Conservation (phyloP, 2,329 filamentous ascomycete genomes). For the Fusarium dlaminii region DNA sequence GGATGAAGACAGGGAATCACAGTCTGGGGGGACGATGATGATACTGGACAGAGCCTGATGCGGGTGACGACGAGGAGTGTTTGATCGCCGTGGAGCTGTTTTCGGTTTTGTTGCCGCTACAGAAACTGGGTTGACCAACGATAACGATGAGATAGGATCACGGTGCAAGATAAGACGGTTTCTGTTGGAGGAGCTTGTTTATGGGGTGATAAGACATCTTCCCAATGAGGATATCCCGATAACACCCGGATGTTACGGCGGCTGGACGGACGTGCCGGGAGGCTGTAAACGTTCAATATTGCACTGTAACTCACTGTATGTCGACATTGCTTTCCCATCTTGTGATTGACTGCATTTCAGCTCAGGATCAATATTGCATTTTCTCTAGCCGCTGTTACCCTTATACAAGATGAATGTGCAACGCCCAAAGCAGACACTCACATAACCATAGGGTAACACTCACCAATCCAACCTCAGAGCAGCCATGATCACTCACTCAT, state of each 20-base stretch:
- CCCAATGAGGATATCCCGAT: conserved; percentile 15
- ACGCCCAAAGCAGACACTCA: neutral
- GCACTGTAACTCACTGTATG: neutral
- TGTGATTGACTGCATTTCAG: neutral
- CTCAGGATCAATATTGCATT: neutral
- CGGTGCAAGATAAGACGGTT: conserved; percentile 1
- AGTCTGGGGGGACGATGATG: conserved; percentile 5
- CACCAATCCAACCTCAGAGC: neutral
- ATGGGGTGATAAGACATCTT: neutral
- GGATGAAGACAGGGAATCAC: neutral
- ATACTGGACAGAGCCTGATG: neutral
- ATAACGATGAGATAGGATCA: neutral
- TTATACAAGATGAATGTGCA: neutral
- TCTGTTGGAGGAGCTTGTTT: neutral
- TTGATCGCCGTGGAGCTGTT: conserved; percentile 9
- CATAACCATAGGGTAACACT: neutral
- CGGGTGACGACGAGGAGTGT: conserved; percentile 3
- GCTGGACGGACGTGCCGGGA: neutral
- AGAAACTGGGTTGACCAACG: conserved; percentile 1
- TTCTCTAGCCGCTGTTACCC: neutral
- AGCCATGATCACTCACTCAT: neutral
- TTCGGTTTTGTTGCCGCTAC: conserved; percentile 1
- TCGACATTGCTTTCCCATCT: neutral
- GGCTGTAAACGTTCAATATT: neutral
- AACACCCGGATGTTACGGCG: conserved; percentile 21